Base-by-base conservation (phyloP, 805 yeast genomes). In the Candida awuae region DNA sequence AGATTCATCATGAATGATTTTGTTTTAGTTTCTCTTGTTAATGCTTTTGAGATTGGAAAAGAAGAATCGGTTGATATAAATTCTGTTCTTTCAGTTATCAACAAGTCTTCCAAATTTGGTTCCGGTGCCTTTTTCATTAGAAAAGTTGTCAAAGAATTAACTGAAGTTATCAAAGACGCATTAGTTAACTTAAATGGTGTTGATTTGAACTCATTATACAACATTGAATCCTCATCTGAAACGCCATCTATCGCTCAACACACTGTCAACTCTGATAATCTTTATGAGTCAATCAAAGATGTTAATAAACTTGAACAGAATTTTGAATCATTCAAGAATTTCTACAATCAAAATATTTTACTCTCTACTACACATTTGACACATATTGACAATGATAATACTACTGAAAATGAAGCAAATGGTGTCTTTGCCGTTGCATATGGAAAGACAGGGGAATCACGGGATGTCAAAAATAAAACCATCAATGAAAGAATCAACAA, bases 1-100 rank as follows among this genome's bases (percentile, higher is more conserved):
- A 67, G 94, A 44, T 90, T 66, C 51, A 67, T 92, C 13, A 80
- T 88, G 90, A 75, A 95, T 5, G 87, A 85, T 53, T 92, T 81
- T 50, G 57, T 80, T 12, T 54, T 92, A 28, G 77, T 80, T 0
- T 68, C 80, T 0, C 58, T 92, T 32, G 77, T 50, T 17, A 51
- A 48, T 25, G 41, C 49, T 5, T 49, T 57, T 23, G 54, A 48
- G 15, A 36, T 46, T 19, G 49, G 45, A 13, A 44, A 77, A 5
- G 62, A 70, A 18, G 49, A 44, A 27, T 61, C 67, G 8, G 94
- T 96, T 4, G 68, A 71, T 0, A 79, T 75, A 39, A 60, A 75
- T 0, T 61, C 68, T 4, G 78, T 76, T 19, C 73, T 84, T 5
- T 35, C 64, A 69, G 23, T 66, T 62, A 19, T 67, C 65, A 39